Evolutionary conservation across 768 basidiomycete genomes (phyloP).

Genomic region (Suillus lakei): DNA sequence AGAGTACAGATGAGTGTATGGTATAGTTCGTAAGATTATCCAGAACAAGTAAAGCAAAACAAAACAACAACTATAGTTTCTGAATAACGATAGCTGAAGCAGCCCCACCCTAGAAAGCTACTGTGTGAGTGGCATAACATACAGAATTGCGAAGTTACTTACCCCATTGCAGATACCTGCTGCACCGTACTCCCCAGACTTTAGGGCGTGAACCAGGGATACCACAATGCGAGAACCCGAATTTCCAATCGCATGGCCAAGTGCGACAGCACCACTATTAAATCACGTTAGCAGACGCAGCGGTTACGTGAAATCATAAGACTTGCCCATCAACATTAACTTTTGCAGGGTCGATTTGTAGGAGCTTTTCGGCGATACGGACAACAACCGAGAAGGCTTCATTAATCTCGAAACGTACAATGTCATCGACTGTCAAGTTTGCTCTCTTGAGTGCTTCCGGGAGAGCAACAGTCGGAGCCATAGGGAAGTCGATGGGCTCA

Average conservation of each 20-base stretch:
- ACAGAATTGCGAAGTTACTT: conserved; percentile 38
- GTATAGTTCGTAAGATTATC: conserved; percentile 19
- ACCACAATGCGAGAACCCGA: conserved; percentile 95
- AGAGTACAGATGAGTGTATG: conserved; percentile 17
- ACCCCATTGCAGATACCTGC: conserved; percentile 98
- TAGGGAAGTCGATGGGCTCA: conserved; percentile 96
- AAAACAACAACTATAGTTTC: conserved; percentile 66
- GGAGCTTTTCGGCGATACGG: conserved; percentile 86
- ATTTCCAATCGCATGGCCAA: conserved; percentile 96
- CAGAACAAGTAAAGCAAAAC: conserved; percentile 13
- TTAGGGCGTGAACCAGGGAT: conserved; percentile 88
- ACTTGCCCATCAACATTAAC: conserved; percentile 87
- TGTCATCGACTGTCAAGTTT: conserved; percentile 80
- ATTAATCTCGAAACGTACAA: conserved; percentile 94
- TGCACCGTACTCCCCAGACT: conserved; percentile 91
- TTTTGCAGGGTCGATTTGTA: conserved; percentile 83
- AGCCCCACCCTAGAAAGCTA: conserved; percentile 74
- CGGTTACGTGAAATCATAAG: conserved; percentile 11
- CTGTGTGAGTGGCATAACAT: conserved; percentile 19
- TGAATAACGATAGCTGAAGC: conserved; percentile 91
- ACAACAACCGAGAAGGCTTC: conserved; percentile 98
- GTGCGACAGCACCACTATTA: conserved; percentile 89
- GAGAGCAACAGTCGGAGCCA: conserved; percentile 90
- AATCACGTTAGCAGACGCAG: conserved; percentile 26
- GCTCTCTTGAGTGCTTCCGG: conserved; percentile 89